These are phyloP conservation scores for Lodderomyces orthopsilosis DNA, from an alignment of 1,139 yeast species.

Conservation along the genomic window DNA sequence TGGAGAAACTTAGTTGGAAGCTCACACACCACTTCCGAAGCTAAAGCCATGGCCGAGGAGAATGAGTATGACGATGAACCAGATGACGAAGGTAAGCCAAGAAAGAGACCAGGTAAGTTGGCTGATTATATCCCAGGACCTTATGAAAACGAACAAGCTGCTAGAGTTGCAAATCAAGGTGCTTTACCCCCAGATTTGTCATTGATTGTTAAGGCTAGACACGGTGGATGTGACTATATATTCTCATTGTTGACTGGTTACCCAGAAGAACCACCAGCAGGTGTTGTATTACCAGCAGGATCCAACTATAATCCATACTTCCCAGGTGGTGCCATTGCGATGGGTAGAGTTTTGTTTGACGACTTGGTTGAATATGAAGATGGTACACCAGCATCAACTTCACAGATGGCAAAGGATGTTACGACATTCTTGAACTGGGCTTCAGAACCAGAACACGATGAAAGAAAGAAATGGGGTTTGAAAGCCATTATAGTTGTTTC, in stretches of 20 bases:
- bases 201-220: conserved; percentile 97
- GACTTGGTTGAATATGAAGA: conserved; percentile 97
- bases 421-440: conserved; percentile 97
- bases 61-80: conserved; percentile 99
- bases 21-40: conserved; percentile 88
- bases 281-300: conserved; percentile 89
- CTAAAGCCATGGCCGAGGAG: conserved; percentile 91
- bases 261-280: conserved; percentile 99
- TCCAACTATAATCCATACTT: conserved; percentile 98
- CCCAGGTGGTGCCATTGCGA: conserved; percentile 99
- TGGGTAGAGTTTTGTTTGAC: conserved; percentile 97
- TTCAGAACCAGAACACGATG: conserved; percentile 98
- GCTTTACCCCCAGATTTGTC: conserved; percentile 98
- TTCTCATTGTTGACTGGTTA: conserved; percentile 95
- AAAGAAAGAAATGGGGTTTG: conserved; percentile 94
- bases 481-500: conserved; percentile 84
- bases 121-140: conserved; percentile 96
- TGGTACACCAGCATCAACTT: conserved; percentile 97
- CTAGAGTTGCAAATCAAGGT: conserved; percentile 99
- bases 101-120: conserved; percentile 97
- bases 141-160: conserved; percentile 96
- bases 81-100: conserved; percentile 98
- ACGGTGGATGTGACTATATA: conserved; percentile 95
- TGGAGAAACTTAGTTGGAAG: conserved; percentile 99
- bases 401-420: conserved; percentile 99